These are phyloP conservation scores for Fraxinus angustifolia DNA, from an alignment of 305 asterid species.

Conservation along the genomic window DNA sequence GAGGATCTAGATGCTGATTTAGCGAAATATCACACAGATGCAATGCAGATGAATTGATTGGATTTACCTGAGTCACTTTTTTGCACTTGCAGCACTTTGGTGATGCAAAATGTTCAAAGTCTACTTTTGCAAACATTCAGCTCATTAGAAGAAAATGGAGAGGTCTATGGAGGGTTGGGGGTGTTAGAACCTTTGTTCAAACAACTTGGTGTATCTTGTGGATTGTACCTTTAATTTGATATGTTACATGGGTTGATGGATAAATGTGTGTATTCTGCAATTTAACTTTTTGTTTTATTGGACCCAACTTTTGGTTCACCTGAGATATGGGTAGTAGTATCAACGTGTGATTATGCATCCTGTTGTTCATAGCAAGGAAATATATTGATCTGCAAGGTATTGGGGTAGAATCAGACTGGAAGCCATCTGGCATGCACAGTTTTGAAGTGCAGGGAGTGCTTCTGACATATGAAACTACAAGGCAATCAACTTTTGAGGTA, in stretches of 20 bases:
- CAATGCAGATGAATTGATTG: constrained; percentile 69
- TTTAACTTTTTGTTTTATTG: constrained; percentile 20
- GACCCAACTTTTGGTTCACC: neutral
- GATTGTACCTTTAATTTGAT: constrained; percentile 36
- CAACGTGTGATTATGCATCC: constrained; percentile 19
- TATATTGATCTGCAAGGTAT: constrained; percentile 15
- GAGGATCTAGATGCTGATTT: constrained; percentile 93
- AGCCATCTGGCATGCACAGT: constrained; percentile 21
- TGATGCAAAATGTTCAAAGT: constrained; percentile 19
- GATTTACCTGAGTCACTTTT: constrained; percentile 20
- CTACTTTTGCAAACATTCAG: constrained; percentile 26
- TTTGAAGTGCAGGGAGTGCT: constrained; percentile 19
- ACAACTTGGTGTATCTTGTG: constrained; percentile 28
- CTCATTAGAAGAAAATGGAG: constrained; percentile 32
- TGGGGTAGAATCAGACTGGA: constrained; percentile 19
- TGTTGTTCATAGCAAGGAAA: neutral
- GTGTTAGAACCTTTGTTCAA: constrained; percentile 28
- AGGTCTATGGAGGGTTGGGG: constrained; percentile 28
- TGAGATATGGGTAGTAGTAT: constrained; percentile 4
- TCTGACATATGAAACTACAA: constrained; percentile 13
- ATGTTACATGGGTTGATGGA: constrained; percentile 27
- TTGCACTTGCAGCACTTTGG: constrained; percentile 23
- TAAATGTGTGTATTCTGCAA: constrained; percentile 34
- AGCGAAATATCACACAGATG: constrained; percentile 77
- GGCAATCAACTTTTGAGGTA: constrained; percentile 29